phyloP scores from a whole-genome alignment of 1,139 yeast genomes.

The Yamadazyma buinensis region DNA sequence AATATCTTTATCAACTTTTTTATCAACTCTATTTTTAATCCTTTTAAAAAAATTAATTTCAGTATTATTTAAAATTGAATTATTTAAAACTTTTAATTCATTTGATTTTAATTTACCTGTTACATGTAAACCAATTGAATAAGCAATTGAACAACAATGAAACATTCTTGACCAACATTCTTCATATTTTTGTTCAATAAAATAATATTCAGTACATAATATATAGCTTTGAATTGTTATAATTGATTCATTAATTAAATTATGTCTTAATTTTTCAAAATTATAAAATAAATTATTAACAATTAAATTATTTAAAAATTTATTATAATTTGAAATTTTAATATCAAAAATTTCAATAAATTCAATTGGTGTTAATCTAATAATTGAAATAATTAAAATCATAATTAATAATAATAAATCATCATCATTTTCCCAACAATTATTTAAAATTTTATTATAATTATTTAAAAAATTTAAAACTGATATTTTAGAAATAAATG shows the following conservation, averaged over 20 bases:
- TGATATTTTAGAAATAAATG: constrained; percentile 27
- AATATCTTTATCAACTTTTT: constrained; percentile 29
- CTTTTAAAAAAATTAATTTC: background rate
- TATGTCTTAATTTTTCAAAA: constrained; percentile 43
- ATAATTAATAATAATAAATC: constrained; percentile 44
- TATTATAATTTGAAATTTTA: constrained; percentile 23
- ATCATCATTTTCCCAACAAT: constrained; percentile 49
- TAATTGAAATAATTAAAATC: constrained; percentile 39
- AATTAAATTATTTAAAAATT: constrained; percentile 19
- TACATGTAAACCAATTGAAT: constrained; percentile 51
- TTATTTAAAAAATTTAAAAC: constrained; percentile 27
- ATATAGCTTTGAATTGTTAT: constrained; percentile 47
- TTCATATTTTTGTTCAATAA: constrained; percentile 47
- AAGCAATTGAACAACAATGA: constrained; percentile 47
- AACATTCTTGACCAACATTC: constrained; percentile 48
- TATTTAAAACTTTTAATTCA: constrained; percentile 12
- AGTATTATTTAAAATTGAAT: constrained; percentile 3
- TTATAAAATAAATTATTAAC: constrained; percentile 28
- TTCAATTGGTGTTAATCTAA: constrained; percentile 35
- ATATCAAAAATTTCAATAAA: constrained; percentile 24
- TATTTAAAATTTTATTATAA: constrained; percentile 27
- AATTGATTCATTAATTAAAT: constrained; percentile 44
- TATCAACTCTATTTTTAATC: constrained; percentile 12
- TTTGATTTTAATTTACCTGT: constrained; percentile 25
- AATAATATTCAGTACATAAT: constrained; percentile 49